Percentiles rank a stretch among this genome's conserved stretches.
These are phyloP conservation scores for Corinectria fuckeliana DNA, from an alignment of 2,329 filamentous ascomycete genomes.

Conservation along the genomic window DNA sequence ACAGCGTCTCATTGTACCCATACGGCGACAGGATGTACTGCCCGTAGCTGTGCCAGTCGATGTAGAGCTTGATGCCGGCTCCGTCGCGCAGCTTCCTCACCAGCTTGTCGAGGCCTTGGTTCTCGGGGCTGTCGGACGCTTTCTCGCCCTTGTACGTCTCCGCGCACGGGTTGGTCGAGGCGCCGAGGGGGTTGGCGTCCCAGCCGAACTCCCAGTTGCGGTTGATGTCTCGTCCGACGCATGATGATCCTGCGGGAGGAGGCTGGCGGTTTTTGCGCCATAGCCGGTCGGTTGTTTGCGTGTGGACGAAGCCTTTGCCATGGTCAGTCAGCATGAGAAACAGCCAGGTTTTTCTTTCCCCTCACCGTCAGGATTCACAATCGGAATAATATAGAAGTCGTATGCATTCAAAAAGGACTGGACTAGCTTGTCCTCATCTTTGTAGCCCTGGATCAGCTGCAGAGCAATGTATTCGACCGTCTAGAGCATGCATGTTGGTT, in stretches of 20 bases:
- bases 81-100: slow-evolving; percentile 41
- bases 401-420: slow-evolving; percentile 59
- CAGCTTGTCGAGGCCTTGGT: slow-evolving; percentile 48
- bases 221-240: slow-evolving; percentile 60
- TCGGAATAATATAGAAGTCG: slow-evolving; percentile 62
- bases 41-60: slow-evolving; percentile 56
- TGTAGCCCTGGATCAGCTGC: slow-evolving; percentile 52
- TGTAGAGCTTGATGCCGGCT: slow-evolving; percentile 52
- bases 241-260: slow-evolving; percentile 45
- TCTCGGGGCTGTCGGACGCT: slow-evolving; percentile 54
- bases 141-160: slow-evolving; percentile 52
- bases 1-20: slow-evolving; percentile 52
- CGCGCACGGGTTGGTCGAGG: slow-evolving; percentile 56
- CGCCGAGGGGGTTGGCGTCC: slow-evolving; percentile 51
- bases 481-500: slow-evolving; percentile 28
- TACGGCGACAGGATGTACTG: slow-evolving; percentile 53
- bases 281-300: slow-evolving; percentile 53
- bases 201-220: slow-evolving; percentile 61
- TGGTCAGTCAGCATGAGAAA: background rate
- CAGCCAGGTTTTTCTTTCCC: background rate
- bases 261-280: slow-evolving; percentile 61
- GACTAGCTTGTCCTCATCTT: slow-evolving; percentile 43
- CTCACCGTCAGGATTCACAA: slow-evolving; percentile 56
- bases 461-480: slow-evolving; percentile 56
- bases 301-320: slow-evolving; percentile 51